phyloP scores from a whole-genome alignment of 805 yeast species.

The Lachancea dasiensis region DNA sequence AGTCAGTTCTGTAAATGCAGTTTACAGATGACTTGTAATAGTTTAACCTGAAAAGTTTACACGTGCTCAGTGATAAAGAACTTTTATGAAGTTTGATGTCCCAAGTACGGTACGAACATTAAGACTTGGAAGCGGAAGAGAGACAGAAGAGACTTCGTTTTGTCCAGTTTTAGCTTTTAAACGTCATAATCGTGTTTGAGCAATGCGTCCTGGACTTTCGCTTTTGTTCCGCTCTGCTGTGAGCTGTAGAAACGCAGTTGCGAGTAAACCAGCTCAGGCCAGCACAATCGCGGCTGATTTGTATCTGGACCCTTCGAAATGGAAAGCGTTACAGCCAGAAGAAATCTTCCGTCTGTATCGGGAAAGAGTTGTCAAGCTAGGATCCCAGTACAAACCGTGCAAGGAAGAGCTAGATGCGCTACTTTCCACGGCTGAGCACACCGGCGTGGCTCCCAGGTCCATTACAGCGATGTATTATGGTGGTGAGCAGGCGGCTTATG shows the following conservation, averaged over 20 bases:
- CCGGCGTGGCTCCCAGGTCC: slow-evolving; percentile 35
- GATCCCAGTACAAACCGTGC: slow-evolving; percentile 43
- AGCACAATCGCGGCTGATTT: slow-evolving; percentile 23
- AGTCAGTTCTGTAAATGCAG: too few relatives aligned
- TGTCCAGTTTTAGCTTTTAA: too few relatives aligned
- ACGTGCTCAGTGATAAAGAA: too few relatives aligned
- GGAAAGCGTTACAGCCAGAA: slow-evolving; percentile 65
- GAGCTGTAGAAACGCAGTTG: slow-evolving; percentile 4
- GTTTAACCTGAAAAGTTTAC: too few relatives aligned
- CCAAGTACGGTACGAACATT: too few relatives aligned
- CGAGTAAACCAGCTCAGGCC: not conserved
- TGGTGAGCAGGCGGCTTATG: slow-evolving; percentile 39
- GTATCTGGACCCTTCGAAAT: slow-evolving; percentile 57
- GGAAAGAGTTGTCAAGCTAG: slow-evolving; percentile 50
- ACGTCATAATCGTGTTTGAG: too few relatives aligned
- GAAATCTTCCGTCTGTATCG: slow-evolving; percentile 55
- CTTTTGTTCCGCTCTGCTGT: slow-evolving; percentile 4
- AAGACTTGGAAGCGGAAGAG: too few relatives aligned
- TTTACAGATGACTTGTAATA: too few relatives aligned
- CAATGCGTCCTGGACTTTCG: slow-evolving; percentile 3
- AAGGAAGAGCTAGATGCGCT: slow-evolving; percentile 53
- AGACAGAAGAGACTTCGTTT: too few relatives aligned
- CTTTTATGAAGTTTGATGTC: too few relatives aligned
- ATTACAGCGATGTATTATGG: slow-evolving; percentile 36
- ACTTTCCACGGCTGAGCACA: slow-evolving; percentile 40